Conservation (phyloP, 345 rosid genomes). For the Durio zibethinus region DNA sequence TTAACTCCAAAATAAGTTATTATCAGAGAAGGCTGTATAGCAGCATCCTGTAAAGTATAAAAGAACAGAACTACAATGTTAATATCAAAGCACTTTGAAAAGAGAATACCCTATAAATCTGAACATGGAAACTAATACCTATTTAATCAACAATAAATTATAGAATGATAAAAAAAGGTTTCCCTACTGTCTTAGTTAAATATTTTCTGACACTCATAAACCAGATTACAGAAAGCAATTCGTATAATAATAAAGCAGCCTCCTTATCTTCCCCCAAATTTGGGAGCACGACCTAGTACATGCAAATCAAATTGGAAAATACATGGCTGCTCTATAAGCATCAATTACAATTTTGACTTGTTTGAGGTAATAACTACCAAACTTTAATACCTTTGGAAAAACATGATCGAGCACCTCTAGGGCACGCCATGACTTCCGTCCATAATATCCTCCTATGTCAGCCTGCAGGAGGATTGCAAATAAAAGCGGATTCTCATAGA, state of each 20-base stretch:
- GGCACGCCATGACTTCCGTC: conserved; percentile 95
- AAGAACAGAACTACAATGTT: not conserved
- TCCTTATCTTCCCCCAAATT: too few relatives aligned
- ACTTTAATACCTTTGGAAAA: conserved; percentile 69
- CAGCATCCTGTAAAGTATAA: conserved; percentile 48
- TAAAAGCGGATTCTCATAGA: not conserved
- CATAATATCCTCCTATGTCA: conserved; percentile 86
- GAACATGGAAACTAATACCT: not conserved
- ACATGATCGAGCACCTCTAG: conserved; percentile 71
- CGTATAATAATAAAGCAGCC: too few relatives aligned
- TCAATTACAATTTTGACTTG: not conserved
- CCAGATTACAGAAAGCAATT: too few relatives aligned
- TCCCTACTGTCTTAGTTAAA: too few relatives aligned
- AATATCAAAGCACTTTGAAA: not conserved
- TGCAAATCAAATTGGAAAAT: too few relatives aligned
- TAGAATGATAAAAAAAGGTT: too few relatives aligned
- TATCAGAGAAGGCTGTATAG: conserved; percentile 69
- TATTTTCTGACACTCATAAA: too few relatives aligned
- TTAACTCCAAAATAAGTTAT: conserved; percentile 97
- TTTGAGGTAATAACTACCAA: not conserved
- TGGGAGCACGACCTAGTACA: too few relatives aligned
- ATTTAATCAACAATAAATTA: too few relatives aligned
- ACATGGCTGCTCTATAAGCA: too few relatives aligned
- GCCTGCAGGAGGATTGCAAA: conserved; percentile 44
- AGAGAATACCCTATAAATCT: not conserved